Percentiles rank a stretch among this genome's conserved stretches.
Evolutionary conservation across 2,329 filamentous ascomycete species (phyloP).

Genomic region (Lecanicillium sp.): DNA sequence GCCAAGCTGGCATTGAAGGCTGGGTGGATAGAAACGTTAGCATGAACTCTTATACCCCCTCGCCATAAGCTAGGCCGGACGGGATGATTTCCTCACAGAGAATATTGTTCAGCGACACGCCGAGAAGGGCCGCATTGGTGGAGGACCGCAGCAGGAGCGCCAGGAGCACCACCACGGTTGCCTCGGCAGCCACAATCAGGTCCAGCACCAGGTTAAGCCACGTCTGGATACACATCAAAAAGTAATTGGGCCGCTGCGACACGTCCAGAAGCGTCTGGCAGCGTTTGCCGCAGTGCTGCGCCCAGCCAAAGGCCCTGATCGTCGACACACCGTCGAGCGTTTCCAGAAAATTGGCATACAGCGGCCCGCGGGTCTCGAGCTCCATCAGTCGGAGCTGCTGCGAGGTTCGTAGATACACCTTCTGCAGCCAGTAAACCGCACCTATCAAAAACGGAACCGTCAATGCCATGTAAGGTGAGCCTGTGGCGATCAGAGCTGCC

Average conservation of each 20-base stretch:
- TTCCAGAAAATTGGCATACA: slow-evolving; percentile 25
- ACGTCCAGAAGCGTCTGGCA: slow-evolving; percentile 26
- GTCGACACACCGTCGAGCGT: slow-evolving; percentile 20
- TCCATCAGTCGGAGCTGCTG: slow-evolving; percentile 26
- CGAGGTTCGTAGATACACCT: slow-evolving; percentile 28
- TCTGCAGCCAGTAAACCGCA: slow-evolving; percentile 23
- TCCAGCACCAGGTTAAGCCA: slow-evolving; percentile 45
- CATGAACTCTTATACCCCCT: neutral
- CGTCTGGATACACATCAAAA: slow-evolving; percentile 42
- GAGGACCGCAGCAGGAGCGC: slow-evolving; percentile 36
- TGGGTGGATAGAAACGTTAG: neutral
- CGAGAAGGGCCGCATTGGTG: slow-evolving; percentile 23
- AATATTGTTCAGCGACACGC: slow-evolving; percentile 24
- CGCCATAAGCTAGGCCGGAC: neutral
- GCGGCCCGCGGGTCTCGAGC: slow-evolving; percentile 25
- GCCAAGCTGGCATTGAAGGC: slow-evolving; percentile 25
- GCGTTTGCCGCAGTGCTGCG: slow-evolving; percentile 17
- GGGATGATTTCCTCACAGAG: slow-evolving; percentile 14
- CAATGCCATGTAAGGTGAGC: slow-evolving; percentile 39
- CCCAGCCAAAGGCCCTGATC: slow-evolving; percentile 32
- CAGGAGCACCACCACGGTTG: slow-evolving; percentile 37
- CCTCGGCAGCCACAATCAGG: slow-evolving; percentile 32
- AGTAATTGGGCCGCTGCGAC: slow-evolving; percentile 29
- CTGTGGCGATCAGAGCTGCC: slow-evolving; percentile 36
- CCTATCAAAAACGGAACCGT: slow-evolving; percentile 35